Percentiles rank a stretch among this genome's conserved stretches.
Evolutionary conservation across 345 rosid genomes (phyloP).

Genomic region (Camelina sativa): DNA sequence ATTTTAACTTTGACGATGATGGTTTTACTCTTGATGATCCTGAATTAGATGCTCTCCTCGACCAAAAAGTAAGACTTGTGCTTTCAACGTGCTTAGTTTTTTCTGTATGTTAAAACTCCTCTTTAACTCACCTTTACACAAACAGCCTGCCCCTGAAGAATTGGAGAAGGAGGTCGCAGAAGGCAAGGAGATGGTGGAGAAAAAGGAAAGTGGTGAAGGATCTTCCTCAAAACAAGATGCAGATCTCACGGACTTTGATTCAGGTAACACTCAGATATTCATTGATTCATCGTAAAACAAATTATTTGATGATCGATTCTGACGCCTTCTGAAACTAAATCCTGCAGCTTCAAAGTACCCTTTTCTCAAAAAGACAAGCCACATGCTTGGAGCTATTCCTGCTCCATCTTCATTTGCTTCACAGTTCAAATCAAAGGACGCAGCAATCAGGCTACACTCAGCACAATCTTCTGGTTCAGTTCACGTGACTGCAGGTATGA

Average conservation of each 20-base stretch:
- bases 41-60: slow-evolving; percentile 44
- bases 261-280: slow-evolving; percentile 54
- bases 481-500: slow-evolving; percentile 88
- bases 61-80: slow-evolving; percentile 48
- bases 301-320: not conserved
- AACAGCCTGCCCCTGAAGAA: slow-evolving; percentile 57
- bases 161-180: slow-evolving; percentile 47
- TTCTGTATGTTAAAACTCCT: not conserved
- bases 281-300: slow-evolving; percentile 1
- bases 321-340: slow-evolving; percentile 14
- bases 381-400: slow-evolving; percentile 73
- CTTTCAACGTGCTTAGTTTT: slow-evolving; percentile 13
- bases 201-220: slow-evolving; percentile 48
- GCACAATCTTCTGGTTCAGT: slow-evolving; percentile 80
- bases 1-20: slow-evolving; percentile 61
- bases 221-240: slow-evolving; percentile 65
- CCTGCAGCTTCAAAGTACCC: slow-evolving; percentile 69
- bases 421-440: slow-evolving; percentile 76
- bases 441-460: slow-evolving; percentile 59
- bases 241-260: slow-evolving; percentile 49
- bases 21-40: slow-evolving; percentile 58
- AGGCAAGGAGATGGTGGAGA: slow-evolving; percentile 42
- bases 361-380: slow-evolving; percentile 75
- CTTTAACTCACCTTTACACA: slow-evolving; percentile 33
- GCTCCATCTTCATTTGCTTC: slow-evolving; percentile 84